Base-by-base conservation (phyloP, 306 rosid species). In the Lagenaria siceraria region DNA sequence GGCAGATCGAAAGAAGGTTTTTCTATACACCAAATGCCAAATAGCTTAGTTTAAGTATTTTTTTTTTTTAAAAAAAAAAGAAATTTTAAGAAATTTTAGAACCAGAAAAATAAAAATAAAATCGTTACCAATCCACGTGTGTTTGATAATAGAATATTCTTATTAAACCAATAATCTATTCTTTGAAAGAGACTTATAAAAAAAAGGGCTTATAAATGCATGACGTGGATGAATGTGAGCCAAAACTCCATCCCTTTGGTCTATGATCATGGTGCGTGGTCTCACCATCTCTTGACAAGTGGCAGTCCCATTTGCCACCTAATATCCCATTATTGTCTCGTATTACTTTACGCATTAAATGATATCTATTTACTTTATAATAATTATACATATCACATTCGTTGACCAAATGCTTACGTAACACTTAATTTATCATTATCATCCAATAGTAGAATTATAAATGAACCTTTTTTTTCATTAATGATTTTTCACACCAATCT, bases 161-260 rank as follows among this genome's bases (percentile, higher is more conserved):
- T 51, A 51, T 51, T 51, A 51, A 51, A 51, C 74, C 74, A 38
- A 40, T 66, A 21, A 40, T 21, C 10, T 2, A n/a, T 3, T n/a
- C 2, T n/a, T 38, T 21, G 53, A 66, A n/a, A n/a, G 0, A 38
- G 19, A 66, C 46, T 18, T 11, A 33, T 8, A 15, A 43, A 55
- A 10, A 51, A 49, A 15, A 48, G n/a, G 6, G 31, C 9, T 6
- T 55, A 38, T 46, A 46, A 56, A 56, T 17, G 24, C 2, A 35
- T 74, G 87, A 71, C 80, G 81, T 79, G 81, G 79, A 80, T 11
- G 38, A 55, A 79, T 19, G 2, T 35, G 27, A 52, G 80, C 78
- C 87, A 68, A 53, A 71, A 5, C 12, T 10, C 10, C 8, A 1
- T 12, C 24, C 74, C 33, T 31, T 8, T 6, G 76, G 80, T 66